Conservation (phyloP, 2,329 filamentous ascomycete species). For the Fusarium euwallaceae region DNA sequence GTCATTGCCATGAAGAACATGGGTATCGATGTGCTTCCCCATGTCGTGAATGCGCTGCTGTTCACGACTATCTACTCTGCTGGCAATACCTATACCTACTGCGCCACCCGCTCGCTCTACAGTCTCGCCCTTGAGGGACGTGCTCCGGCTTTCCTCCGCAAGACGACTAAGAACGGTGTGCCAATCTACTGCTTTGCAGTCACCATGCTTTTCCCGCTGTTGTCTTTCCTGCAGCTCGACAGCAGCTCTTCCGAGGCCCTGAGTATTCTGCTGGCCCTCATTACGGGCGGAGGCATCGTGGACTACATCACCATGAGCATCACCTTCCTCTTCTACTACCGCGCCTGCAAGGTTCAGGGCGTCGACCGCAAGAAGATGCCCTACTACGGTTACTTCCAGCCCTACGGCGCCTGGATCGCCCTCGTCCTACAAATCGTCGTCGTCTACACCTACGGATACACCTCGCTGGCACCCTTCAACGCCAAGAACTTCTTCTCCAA, state of each 20-base stretch:
- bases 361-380: constrained; percentile 60
- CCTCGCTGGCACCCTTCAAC: constrained; percentile 64
- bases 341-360: constrained; percentile 63
- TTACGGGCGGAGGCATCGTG: constrained; percentile 62
- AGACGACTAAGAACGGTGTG: constrained; percentile 67
- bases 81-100: constrained; percentile 49
- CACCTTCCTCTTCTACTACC: constrained; percentile 70
- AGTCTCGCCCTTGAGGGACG: constrained; percentile 68
- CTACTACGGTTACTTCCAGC: constrained; percentile 59
- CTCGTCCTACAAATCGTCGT: constrained; percentile 39
- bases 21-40: constrained; percentile 59
- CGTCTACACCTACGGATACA: constrained; percentile 64
- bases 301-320: constrained; percentile 67
- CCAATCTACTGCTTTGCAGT: constrained; percentile 64
- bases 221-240: constrained; percentile 61
- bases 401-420: constrained; percentile 37
- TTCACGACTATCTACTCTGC: constrained; percentile 60
- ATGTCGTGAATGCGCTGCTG: constrained; percentile 65
- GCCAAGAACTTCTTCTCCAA: constrained; percentile 58
- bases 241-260: constrained; percentile 56
- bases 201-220: constrained; percentile 61
- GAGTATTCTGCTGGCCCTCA: constrained; percentile 60
- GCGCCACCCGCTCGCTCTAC: constrained; percentile 67
- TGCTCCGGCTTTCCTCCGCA: constrained; percentile 63
- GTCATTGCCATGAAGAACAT: constrained; percentile 41